Conservation (phyloP, 352 stramenopile genomes). For the Hyaloperonospora arabidopsidis region DNA sequence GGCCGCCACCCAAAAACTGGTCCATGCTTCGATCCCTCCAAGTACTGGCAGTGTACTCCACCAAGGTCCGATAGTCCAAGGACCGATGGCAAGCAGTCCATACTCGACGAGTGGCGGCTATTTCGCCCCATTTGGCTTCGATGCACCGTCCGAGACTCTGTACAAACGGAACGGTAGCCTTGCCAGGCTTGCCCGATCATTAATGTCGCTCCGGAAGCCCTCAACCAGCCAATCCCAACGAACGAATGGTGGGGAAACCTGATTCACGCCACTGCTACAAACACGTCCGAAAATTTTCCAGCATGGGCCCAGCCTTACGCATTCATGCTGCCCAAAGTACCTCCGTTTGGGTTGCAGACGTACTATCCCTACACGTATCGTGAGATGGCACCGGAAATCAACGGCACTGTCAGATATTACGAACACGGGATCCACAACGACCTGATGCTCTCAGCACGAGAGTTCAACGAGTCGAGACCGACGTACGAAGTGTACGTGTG, state of each 20-base stretch:
- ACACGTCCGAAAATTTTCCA: constrained; percentile 32
- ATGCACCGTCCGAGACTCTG: constrained; percentile 31
- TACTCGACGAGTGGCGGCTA: constrained; percentile 12
- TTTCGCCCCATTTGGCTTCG: constrained; percentile 37
- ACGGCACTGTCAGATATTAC: constrained; percentile 53
- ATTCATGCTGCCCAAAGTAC: constrained; percentile 38
- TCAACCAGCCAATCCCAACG: constrained; percentile 54
- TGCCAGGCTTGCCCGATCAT: constrained; percentile 44
- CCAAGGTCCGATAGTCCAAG: constrained; percentile 2
- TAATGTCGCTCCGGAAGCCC: constrained; percentile 44
- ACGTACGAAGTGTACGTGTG: constrained; percentile 60
- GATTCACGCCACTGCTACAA: constrained; percentile 43
- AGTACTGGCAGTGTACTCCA: constrained; percentile 8
- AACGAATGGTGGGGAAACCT: constrained; percentile 82
- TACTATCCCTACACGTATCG: constrained; percentile 64
- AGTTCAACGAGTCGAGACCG: constrained; percentile 47
- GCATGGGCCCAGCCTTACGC: constrained; percentile 67
- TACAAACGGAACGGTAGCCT: constrained; percentile 43
- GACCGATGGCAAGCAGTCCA: too few relatives aligned
- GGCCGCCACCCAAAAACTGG: constrained; percentile 12
- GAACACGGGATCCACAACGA: constrained; percentile 57
- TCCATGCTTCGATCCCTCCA: neutral
- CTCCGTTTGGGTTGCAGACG: constrained; percentile 43
- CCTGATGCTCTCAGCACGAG: constrained; percentile 49
- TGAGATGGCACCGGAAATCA: constrained; percentile 30